Evolutionary conservation across 2,329 filamentous ascomycete species (phyloP).

Genomic region (Colletotrichum spinosum): DNA sequence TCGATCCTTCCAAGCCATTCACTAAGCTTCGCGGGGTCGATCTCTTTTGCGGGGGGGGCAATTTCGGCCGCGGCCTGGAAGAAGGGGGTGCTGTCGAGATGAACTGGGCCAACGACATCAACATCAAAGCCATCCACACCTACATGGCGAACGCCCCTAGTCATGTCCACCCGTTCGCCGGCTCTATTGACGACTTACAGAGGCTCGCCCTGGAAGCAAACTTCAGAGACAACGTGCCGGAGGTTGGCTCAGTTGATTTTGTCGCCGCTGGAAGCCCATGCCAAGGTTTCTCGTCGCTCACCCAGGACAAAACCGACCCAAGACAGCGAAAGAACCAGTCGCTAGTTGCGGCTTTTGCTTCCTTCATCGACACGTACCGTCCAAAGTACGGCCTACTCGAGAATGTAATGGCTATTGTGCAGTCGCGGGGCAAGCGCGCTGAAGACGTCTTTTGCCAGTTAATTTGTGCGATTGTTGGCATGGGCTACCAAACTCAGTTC

Average conservation of each 20-base stretch:
- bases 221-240: conserved; percentile 61
- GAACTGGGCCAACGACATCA: conserved; percentile 76
- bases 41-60: conserved; percentile 83
- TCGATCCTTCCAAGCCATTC: conserved; percentile 54
- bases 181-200: conserved; percentile 79
- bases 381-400: conserved; percentile 82
- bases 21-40: conserved; percentile 71
- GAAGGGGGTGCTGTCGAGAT: conserved; percentile 75
- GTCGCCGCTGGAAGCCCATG: conserved; percentile 82
- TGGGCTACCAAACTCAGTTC: conserved; percentile 81
- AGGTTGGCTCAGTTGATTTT: conserved; percentile 73
- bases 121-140: conserved; percentile 73
- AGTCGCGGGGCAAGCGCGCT: conserved; percentile 54
- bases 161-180: conserved; percentile 68
- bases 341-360: conserved; percentile 80
- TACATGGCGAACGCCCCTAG: conserved; percentile 74
- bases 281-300: conserved; percentile 78
- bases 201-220: conserved; percentile 63
- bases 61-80: conserved; percentile 80
- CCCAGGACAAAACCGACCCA: conserved; percentile 65
- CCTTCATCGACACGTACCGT: conserved; percentile 79
- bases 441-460: conserved; percentile 80
- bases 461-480: conserved; percentile 76
- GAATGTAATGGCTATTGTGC: conserved; percentile 78
- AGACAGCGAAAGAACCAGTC: conserved; percentile 77